Conservation (phyloP, 352 stramenopile species). For the Globisporangium recalcitrans region DNA sequence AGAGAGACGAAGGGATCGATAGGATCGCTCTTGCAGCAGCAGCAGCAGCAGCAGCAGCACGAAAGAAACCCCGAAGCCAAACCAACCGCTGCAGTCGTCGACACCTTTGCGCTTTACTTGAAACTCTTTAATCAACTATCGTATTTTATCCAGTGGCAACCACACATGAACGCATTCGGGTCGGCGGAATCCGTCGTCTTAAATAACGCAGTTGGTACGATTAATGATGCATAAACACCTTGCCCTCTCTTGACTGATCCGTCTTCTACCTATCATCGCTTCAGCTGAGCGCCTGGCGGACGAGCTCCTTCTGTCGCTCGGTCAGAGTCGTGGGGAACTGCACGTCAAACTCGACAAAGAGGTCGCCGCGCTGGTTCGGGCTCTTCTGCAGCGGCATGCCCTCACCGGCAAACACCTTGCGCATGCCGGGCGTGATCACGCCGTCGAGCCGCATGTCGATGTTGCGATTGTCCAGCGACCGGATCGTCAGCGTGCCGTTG, state of each 20-base stretch:
- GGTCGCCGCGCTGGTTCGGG: slow-evolving; percentile 81
- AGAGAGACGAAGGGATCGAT: not conserved
- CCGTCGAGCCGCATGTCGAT: slow-evolving; percentile 88
- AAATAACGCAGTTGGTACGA: not conserved
- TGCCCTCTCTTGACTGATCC: slow-evolving; percentile 2
- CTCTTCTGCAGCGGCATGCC: slow-evolving; percentile 93
- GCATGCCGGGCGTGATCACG: slow-evolving; percentile 90
- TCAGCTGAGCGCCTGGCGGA: slow-evolving; percentile 68
- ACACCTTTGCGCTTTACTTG: not conserved
- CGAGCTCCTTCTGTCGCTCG: slow-evolving; percentile 57
- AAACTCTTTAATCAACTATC: slow-evolving; percentile 8
- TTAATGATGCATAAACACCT: slow-evolving; percentile 7
- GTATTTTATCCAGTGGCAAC: not conserved
- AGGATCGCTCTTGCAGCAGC: not conserved
- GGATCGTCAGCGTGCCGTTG: slow-evolving; percentile 87
- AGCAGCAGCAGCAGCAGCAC: not conserved
- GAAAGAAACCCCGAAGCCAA: not conserved
- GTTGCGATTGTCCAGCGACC: slow-evolving; percentile 91
- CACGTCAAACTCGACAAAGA: slow-evolving; percentile 96
- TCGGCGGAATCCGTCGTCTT: not conserved
- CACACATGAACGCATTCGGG: no score
- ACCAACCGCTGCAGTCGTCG: not conserved
- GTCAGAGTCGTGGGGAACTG: slow-evolving; percentile 93
- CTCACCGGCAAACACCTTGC: slow-evolving; percentile 91
- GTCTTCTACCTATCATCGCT: not conserved